Conservation (phyloP, 176 grass and related monocot genomes). For the Thalia dealbata region DNA sequence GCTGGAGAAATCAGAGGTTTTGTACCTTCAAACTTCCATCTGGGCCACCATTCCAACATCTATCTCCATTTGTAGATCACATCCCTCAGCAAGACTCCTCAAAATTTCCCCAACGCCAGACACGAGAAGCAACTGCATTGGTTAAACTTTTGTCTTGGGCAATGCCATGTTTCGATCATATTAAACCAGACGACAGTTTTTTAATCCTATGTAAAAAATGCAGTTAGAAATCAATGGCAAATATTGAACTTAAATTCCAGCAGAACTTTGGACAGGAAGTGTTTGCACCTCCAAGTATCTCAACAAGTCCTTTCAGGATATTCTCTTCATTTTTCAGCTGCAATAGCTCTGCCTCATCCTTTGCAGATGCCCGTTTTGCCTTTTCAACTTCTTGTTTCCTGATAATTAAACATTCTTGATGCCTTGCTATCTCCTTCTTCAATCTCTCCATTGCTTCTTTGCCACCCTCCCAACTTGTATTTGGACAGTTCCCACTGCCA, state of each 20-base stretch:
- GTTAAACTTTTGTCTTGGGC: background rate
- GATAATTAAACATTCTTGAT: too few species aligned
- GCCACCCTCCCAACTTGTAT: too few species aligned
- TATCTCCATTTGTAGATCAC: slow-evolving; percentile 76
- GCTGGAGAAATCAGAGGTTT: background rate
- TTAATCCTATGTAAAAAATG: background rate
- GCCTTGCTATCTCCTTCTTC: too few species aligned
- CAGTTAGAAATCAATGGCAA: background rate
- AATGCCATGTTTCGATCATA: background rate
- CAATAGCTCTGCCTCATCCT: slow-evolving; percentile 69
- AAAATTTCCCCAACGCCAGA: slow-evolving; percentile 90
- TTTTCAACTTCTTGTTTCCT: too few species aligned
- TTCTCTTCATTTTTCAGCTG: slow-evolving; percentile 85
- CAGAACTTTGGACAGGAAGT: background rate
- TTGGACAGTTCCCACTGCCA: too few species aligned
- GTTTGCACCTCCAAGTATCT: slow-evolving; percentile 67
- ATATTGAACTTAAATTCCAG: background rate
- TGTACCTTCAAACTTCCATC: slow-evolving; percentile 86
- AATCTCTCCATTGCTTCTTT: too few species aligned
- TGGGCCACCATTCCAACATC: slow-evolving; percentile 94
- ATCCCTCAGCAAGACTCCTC: slow-evolving; percentile 78
- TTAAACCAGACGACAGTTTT: background rate
- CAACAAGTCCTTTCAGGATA: slow-evolving; percentile 63
- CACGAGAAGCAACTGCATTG: background rate
- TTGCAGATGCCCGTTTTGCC: slow-evolving; percentile 63